Evolutionary conservation across 2,329 filamentous ascomycete genomes (phyloP).

Genomic region (Sporothrix brasiliensis): DNA sequence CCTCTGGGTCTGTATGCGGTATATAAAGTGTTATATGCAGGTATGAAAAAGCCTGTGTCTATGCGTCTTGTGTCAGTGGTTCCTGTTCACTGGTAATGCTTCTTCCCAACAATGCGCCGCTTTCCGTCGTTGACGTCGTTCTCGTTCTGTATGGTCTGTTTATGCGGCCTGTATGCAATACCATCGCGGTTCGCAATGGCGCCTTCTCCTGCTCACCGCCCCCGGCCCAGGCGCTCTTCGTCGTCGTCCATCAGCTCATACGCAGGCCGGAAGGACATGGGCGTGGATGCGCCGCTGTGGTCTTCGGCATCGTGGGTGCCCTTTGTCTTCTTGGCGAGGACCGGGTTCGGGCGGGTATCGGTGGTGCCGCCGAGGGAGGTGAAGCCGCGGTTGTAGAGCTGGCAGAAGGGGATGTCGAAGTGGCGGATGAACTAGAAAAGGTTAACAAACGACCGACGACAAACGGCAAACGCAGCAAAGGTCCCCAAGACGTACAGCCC

Average conservation of each 20-base stretch:
- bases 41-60: background rate
- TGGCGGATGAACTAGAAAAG: conserved; percentile 70
- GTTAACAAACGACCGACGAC: background rate
- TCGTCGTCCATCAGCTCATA: conserved; percentile 75
- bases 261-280: conserved; percentile 64
- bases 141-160: background rate
- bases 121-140: background rate
- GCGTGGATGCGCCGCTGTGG: conserved; percentile 15
- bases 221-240: conserved; percentile 76
- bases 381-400: conserved; percentile 70
- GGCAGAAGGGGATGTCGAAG: conserved; percentile 79
- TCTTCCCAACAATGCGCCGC: background rate
- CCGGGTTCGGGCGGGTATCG: conserved; percentile 89
- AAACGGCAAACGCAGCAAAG: background rate
- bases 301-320: conserved; percentile 33
- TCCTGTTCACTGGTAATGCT: background rate
- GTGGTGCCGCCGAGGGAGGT: conserved; percentile 83
- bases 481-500: conserved; percentile 65
- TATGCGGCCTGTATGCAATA: background rate
- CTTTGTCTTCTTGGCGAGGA: conserved; percentile 52
- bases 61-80: background rate
- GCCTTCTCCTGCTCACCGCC: conserved; percentile 47
- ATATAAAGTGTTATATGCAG: conserved; percentile 3
- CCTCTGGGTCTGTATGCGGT: background rate
- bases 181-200: too few species aligned